phyloP scores from a whole-genome alignment of 2,329 filamentous ascomycete genomes.

The Plenodomus tracheiphilus region DNA sequence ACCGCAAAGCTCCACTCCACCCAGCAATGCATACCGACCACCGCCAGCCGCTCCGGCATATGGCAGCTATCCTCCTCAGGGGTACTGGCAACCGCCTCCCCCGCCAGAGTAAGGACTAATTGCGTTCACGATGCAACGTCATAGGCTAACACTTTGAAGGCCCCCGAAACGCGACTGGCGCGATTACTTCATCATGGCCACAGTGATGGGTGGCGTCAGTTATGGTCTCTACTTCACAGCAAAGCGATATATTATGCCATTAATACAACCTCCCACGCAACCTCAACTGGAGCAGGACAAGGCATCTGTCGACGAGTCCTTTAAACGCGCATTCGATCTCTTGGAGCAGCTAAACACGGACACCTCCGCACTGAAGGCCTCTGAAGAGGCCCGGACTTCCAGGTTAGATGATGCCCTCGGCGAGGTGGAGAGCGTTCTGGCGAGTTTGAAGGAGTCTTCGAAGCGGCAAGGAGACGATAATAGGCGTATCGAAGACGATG shows the following conservation, averaged over 20 bases:
- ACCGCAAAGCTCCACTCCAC: conserved; percentile 47
- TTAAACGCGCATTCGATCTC: conserved; percentile 86
- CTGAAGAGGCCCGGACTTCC: conserved; percentile 82
- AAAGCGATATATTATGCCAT: conserved; percentile 85
- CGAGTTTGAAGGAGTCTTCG: conserved; percentile 79
- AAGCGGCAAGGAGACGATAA: conserved; percentile 85
- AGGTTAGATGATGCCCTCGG: conserved; percentile 78
- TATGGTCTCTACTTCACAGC: conserved; percentile 88
- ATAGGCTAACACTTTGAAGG: conserved; percentile 28
- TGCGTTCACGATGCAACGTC: not conserved
- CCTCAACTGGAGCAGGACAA: conserved; percentile 95
- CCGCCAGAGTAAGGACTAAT: conserved; percentile 54
- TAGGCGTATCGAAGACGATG: conserved; percentile 81
- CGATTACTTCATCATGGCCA: conserved; percentile 99
- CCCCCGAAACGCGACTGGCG: conserved; percentile 88
- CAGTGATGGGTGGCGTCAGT: conserved; percentile 83
- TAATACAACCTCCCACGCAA: conserved; percentile 90
- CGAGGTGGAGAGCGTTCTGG: conserved; percentile 82
- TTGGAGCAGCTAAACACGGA: conserved; percentile 92
- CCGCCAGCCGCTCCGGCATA: conserved; percentile 53
- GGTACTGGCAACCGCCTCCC: conserved; percentile 58
- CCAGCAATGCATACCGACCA: conserved; percentile 50
- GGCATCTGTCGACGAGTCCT: conserved; percentile 86
- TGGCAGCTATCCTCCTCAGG: conserved; percentile 55
- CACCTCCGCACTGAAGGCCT: conserved; percentile 82